These are phyloP conservation scores for Lasiodiplodia theobromae DNA, from an alignment of 2,329 filamentous ascomycete genomes.

Conservation along the genomic window DNA sequence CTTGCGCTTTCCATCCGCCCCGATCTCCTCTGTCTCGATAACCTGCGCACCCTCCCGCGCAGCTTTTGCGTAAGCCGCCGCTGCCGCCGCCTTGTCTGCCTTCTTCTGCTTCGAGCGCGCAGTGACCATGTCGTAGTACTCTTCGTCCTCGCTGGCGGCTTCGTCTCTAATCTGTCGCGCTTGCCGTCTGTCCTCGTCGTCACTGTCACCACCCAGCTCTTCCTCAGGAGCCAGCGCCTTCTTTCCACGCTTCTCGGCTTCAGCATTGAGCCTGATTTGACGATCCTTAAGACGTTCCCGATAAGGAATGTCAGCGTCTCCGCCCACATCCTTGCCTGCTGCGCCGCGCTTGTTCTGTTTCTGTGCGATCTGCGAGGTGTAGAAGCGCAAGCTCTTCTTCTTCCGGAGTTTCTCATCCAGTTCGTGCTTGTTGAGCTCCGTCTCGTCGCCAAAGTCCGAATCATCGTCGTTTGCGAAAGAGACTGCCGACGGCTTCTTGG, in stretches of 20 bases:
- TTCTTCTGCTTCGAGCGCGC: conserved; percentile 70
- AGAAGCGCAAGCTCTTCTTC: conserved; percentile 94
- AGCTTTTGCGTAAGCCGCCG: conserved; percentile 63
- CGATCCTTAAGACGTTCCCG: conserved; percentile 87
- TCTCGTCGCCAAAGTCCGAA: conserved; percentile 94
- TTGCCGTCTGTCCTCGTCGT: conserved; percentile 67
- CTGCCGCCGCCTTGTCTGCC: conserved; percentile 74
- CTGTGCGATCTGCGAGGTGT: conserved; percentile 96
- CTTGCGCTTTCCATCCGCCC: conserved; percentile 85
- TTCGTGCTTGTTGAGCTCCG: conserved; percentile 75
- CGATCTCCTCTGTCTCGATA: conserved; percentile 72
- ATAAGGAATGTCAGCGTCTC: conserved; percentile 84
- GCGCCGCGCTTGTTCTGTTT: conserved; percentile 85
- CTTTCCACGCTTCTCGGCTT: conserved; percentile 83
- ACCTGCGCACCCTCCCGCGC: conserved; percentile 66
- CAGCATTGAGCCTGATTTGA: conserved; percentile 83
- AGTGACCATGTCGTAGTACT: conserved; percentile 91
- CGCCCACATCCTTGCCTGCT: conserved; percentile 76
- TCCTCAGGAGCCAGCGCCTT: conserved; percentile 65
- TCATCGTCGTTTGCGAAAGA: conserved; percentile 61
- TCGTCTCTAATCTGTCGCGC: conserved; percentile 57
- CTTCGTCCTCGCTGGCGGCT: conserved; percentile 63
- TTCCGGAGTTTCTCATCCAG: conserved; percentile 86
- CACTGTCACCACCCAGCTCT: conserved; percentile 73
- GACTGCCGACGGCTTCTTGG: conserved; percentile 33